Evolutionary conservation across 768 basidiomycete genomes (phyloP).

Genomic region (Agrocybe pediades): DNA sequence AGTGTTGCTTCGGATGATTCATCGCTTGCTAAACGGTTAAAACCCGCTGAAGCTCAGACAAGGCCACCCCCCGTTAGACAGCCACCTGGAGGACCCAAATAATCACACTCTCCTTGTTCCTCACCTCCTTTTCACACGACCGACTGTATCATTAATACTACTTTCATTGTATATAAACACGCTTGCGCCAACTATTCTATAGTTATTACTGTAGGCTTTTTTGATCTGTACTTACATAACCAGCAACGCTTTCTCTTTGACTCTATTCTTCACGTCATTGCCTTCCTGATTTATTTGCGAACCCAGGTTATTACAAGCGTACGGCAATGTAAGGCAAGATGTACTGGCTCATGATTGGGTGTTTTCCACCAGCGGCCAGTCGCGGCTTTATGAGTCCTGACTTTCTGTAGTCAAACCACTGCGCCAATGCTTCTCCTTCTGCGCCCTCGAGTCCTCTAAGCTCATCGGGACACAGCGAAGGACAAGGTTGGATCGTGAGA

Average conservation of each 20-base stretch:
- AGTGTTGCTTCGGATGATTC: slow-evolving; percentile 49
- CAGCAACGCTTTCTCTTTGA: too few species aligned
- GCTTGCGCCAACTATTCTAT: not conserved
- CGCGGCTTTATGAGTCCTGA: too few species aligned
- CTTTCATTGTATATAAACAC: not conserved
- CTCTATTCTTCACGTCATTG: too few species aligned
- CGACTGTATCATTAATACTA: slow-evolving; percentile 9
- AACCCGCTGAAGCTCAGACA: slow-evolving; percentile 45
- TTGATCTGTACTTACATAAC: slow-evolving; percentile 4
- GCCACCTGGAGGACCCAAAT: slow-evolving; percentile 4
- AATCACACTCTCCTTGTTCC: not conserved
- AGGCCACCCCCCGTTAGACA: slow-evolving; percentile 21
- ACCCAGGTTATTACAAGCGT: too few species aligned
- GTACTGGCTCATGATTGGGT: not conserved
- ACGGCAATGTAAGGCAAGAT: slow-evolving; percentile 3
- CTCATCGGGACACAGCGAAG: too few species aligned
- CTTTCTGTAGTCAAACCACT: too few species aligned
- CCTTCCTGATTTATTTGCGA: not conserved
- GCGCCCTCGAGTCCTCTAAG: too few species aligned
- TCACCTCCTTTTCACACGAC: not conserved
- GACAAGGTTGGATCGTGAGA: too few species aligned
- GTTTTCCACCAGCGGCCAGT: too few species aligned
- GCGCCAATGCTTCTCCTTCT: too few species aligned
- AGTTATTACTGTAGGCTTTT: not conserved
- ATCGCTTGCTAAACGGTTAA: slow-evolving; percentile 61